phyloP scores from a whole-genome alignment of 208 protist genomes.

The Polymyxa betae region DNA sequence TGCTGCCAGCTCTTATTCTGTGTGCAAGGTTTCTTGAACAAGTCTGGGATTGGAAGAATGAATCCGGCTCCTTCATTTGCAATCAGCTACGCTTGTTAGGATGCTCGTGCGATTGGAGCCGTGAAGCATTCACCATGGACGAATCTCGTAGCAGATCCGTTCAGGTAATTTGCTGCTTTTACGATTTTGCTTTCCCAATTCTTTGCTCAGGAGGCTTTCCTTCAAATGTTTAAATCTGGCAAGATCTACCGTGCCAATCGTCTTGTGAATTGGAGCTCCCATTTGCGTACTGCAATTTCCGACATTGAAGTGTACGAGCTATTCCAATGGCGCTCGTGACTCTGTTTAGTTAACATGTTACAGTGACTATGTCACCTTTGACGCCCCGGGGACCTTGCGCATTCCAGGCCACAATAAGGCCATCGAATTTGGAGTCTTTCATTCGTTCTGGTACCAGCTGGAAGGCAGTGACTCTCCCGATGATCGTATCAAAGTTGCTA shows the following conservation, averaged over 20 bases:
- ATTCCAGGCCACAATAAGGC: slow-evolving; percentile 44
- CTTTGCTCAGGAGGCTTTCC: slow-evolving; percentile 86
- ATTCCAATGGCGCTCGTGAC: slow-evolving; percentile 66
- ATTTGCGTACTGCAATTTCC: slow-evolving; percentile 97
- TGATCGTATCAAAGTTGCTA: slow-evolving; percentile 67
- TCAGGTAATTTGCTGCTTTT: not conserved
- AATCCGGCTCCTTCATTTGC: slow-evolving; percentile 90
- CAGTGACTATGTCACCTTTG: slow-evolving; percentile 60
- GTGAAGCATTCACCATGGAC: slow-evolving; percentile 99
- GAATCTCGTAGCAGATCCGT: slow-evolving; percentile 85
- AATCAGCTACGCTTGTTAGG: slow-evolving; percentile 93
- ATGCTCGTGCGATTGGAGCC: slow-evolving; percentile 96
- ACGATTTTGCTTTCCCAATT: not conserved
- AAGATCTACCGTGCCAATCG: slow-evolving; percentile 93
- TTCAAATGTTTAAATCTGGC: slow-evolving; percentile 91
- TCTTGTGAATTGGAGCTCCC: slow-evolving; percentile 99
- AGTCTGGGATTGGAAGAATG: slow-evolving; percentile 61
- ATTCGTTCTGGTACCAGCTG: slow-evolving; percentile 48
- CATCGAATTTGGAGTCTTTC: slow-evolving; percentile 50
- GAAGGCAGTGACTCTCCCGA: not conserved
- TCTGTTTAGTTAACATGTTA: slow-evolving; percentile 1
- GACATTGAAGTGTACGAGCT: slow-evolving; percentile 97
- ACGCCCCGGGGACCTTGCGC: slow-evolving; percentile 52
- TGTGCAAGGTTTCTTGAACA: slow-evolving; percentile 26
- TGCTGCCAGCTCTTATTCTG: not conserved